Conservation (phyloP, 2,329 filamentous ascomycete species). For the Claviceps digitariae region DNA sequence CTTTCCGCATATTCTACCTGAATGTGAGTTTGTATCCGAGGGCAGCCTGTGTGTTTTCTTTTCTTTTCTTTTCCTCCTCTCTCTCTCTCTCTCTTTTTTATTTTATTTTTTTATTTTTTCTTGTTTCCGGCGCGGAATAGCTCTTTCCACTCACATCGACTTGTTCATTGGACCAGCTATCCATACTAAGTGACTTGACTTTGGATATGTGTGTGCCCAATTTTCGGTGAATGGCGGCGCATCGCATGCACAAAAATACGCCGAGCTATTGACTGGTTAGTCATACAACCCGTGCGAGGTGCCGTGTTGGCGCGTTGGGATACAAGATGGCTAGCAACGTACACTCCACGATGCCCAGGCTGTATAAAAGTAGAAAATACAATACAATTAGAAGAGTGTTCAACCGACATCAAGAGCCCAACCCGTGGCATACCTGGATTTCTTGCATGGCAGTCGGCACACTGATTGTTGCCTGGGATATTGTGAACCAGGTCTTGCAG, state of each 20-base stretch:
- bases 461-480: conserved; percentile 77
- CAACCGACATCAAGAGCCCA: background rate
- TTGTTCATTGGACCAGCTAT: conserved; percentile 91
- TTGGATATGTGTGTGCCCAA: conserved; percentile 96
- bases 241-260: conserved; percentile 95
- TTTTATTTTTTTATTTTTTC: background rate
- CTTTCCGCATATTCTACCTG: conserved; percentile 76
- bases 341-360: conserved; percentile 97
- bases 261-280: conserved; percentile 51
- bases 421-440: conserved; percentile 62
- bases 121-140: background rate
- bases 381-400: conserved; percentile 14
- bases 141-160: conserved; percentile 57
- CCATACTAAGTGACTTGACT: conserved; percentile 97
- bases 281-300: background rate
- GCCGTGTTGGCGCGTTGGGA: background rate
- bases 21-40: background rate
- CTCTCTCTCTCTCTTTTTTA: no score
- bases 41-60: background rate
- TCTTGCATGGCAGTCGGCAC: conserved; percentile 81
- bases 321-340: conserved; percentile 13
- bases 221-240: conserved; percentile 88
- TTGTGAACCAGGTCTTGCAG: conserved; percentile 80
- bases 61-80: no score
- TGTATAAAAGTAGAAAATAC: conserved; percentile 23